phyloP scores from a whole-genome alignment of 2,329 filamentous ascomycete species.

The Venturia carpophila region DNA sequence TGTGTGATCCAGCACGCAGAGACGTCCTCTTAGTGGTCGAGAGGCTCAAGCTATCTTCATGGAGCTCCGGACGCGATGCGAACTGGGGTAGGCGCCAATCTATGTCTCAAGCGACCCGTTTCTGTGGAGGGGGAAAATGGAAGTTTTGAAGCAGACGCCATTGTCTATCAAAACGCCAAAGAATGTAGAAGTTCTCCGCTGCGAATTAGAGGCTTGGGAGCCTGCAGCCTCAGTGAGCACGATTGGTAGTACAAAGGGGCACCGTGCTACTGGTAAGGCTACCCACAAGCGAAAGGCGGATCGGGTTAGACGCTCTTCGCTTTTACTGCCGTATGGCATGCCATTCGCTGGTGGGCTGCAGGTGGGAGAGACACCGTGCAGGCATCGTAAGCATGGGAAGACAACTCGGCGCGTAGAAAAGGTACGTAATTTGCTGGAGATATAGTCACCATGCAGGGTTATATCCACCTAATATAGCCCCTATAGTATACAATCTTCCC shows the following conservation, averaged over 20 bases:
- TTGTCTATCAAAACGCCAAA: neutral
- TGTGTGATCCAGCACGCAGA: slow-evolving; percentile 4
- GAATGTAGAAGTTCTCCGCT: neutral
- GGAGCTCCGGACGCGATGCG: neutral
- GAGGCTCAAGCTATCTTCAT: neutral
- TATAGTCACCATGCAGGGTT: neutral
- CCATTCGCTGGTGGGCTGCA: neutral
- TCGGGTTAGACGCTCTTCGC: neutral
- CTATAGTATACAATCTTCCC: neutral
- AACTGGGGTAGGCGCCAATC: slow-evolving; percentile 5
- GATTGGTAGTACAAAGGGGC: slow-evolving; percentile 1
- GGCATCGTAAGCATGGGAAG: neutral
- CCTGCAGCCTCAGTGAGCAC: slow-evolving; percentile 3
- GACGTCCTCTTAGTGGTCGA: neutral
- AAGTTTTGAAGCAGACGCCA: slow-evolving; percentile 1
- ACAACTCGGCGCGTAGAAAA: neutral
- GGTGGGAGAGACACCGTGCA: neutral
- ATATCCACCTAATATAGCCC: neutral
- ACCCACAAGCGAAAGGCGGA: neutral
- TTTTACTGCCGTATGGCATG: too few species aligned
- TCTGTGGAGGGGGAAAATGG: neutral
- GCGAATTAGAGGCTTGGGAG: slow-evolving; percentile 5
- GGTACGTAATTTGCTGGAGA: neutral
- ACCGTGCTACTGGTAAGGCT: slow-evolving; percentile 1
- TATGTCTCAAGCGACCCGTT: neutral